Conservation (phyloP, 202 grass and related monocot genomes). For the Hordeum pubiflorum region DNA sequence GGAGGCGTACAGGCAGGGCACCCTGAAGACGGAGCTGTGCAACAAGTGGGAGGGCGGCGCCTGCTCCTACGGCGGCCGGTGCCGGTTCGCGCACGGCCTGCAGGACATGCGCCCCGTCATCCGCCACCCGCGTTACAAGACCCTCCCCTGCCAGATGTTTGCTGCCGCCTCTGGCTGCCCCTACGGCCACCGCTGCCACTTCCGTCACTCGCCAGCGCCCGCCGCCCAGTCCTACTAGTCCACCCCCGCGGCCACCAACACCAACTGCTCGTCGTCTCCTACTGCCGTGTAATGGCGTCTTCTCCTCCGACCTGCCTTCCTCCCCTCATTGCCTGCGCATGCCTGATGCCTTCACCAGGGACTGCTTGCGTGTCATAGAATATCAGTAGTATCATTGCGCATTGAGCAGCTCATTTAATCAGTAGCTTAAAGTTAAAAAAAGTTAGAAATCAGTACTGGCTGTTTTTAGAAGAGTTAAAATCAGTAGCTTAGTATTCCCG, state of each 20-base stretch:
- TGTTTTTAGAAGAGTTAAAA: too few species aligned
- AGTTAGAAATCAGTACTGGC: not conserved
- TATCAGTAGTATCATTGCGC: not conserved
- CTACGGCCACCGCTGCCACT: slow-evolving; percentile 84
- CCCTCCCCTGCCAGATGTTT: slow-evolving; percentile 60
- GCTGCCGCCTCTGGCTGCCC: slow-evolving; percentile 44
- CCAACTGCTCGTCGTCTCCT: not conserved
- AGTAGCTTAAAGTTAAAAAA: not conserved
- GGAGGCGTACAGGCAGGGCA: slow-evolving; percentile 57
- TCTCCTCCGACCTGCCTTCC: not conserved
- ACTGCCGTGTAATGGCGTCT: slow-evolving; percentile 1
- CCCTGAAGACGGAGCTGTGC: slow-evolving; percentile 79
- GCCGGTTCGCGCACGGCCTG: slow-evolving; percentile 75
- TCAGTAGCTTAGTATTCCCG: not conserved
- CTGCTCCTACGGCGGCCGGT: slow-evolving; percentile 48
- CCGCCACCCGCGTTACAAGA: slow-evolving; percentile 90
- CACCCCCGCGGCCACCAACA: not conserved
- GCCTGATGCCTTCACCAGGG: not conserved
- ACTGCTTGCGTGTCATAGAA: not conserved
- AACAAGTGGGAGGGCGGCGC: slow-evolving; percentile 62
- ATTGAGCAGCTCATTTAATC: not conserved
- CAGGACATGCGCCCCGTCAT: slow-evolving; percentile 74
- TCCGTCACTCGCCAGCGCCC: slow-evolving; percentile 48
- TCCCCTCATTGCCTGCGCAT: not conserved
- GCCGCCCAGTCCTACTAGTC: slow-evolving; percentile 16